Percentiles rank a stretch among this genome's conserved stretches.
Conservation (phyloP, 2,329 filamentous ascomycete genomes). For the Diaporthe batatas region DNA sequence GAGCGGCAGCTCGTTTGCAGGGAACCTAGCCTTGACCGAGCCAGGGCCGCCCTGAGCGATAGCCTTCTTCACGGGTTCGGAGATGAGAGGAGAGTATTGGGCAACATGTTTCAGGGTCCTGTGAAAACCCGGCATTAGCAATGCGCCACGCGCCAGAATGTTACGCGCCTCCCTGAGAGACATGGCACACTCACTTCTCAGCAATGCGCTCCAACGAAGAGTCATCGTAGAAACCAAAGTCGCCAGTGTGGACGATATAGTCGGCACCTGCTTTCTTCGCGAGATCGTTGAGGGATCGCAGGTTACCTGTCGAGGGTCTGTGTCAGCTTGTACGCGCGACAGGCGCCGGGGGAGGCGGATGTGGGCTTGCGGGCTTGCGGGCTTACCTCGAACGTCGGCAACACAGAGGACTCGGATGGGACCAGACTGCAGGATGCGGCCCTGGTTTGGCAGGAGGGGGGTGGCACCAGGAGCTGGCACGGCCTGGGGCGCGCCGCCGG, state of each 20-base stretch:
- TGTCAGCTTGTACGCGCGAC: constrained; percentile 34
- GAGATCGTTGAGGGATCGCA: constrained; percentile 95
- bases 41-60: constrained; percentile 76
- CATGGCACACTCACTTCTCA: constrained; percentile 80
- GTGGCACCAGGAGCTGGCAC: constrained; percentile 70
- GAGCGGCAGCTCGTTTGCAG: constrained; percentile 84
- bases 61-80: constrained; percentile 79
- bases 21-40: constrained; percentile 88
- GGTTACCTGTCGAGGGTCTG: constrained; percentile 76
- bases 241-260: constrained; percentile 98
- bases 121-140: constrained; percentile 45
- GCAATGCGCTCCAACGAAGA: constrained; percentile 96
- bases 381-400: constrained; percentile 78
- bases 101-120: constrained; percentile 98
- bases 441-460: constrained; percentile 76
- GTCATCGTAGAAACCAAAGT: constrained; percentile 99
- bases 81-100: constrained; percentile 95
- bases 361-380: constrained; percentile 21
- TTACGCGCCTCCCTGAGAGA: constrained; percentile 40
- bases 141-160: constrained; percentile 9
- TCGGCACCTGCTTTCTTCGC: constrained; percentile 95
- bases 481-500: constrained; percentile 55
- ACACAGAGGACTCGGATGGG: constrained; percentile 77
- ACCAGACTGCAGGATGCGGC: constrained; percentile 74
- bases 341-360: not conserved